Base-by-base conservation (phyloP, 2,329 filamentous ascomycete genomes). In the Epicoccum nigrum region DNA sequence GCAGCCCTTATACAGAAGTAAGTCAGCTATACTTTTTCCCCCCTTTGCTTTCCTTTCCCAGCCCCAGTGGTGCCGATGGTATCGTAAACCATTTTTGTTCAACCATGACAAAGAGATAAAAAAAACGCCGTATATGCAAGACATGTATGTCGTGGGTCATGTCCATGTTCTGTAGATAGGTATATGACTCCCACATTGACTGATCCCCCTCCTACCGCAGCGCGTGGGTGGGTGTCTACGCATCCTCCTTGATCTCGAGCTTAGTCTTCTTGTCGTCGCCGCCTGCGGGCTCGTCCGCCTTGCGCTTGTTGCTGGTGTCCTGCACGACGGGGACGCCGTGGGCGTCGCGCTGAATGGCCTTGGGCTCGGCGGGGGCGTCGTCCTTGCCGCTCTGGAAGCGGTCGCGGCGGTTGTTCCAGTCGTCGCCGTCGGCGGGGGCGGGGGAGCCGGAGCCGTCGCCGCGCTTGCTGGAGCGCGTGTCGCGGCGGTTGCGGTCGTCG, bases 161-260 rank as follows among this genome's bases (percentile, higher is more conserved):
- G n/a, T n/a, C n/a, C n/a, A n/a, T n/a, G n/a, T n/a, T n/a, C n/a
- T n/a, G n/a, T n/a, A n/a, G n/a, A n/a, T n/a, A n/a, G n/a, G n/a
- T n/a, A n/a, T n/a, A n/a, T n/a, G n/a, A n/a, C n/a, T n/a, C n/a
- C n/a, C n/a, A n/a, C n/a, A n/a, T n/a, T n/a, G n/a, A n/a, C n/a
- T n/a, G n/a, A n/a, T n/a, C n/a, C n/a, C n/a, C n/a, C n/a, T n/a
- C n/a, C n/a, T n/a, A n/a, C n/a, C n/a, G n/a, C n/a, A n/a, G n/a
- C n/a, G n/a, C n/a, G n/a, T n/a, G n/a, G 31, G 4, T 1, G 5
- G 15, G 9, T 25, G 15, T 51, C 45, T 60, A 69, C 39, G 62
- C 65, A 37, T 71, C 69, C 50, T 70, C 61, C 63, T 68, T 69
- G 58, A 71, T 64, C 60, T 66, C 63, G n/a, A 71, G 32, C 65